Conservation (phyloP, 768 basidiomycete species). For the Suillus subluteus region DNA sequence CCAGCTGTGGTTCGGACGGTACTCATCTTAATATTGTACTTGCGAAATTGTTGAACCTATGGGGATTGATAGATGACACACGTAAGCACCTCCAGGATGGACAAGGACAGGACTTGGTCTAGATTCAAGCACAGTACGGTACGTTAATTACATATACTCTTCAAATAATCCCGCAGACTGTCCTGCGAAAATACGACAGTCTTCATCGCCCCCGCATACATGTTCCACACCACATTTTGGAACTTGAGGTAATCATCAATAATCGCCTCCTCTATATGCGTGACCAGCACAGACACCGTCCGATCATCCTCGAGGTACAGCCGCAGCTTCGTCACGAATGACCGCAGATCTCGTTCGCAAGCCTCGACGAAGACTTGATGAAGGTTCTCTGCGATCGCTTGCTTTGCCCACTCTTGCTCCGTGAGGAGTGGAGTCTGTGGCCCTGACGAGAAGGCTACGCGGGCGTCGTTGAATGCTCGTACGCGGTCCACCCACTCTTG, state of each 20-base stretch:
- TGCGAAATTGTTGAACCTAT: too few relatives aligned
- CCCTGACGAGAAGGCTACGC: constrained; percentile 16
- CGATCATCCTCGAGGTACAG: constrained; percentile 82
- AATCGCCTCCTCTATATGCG: constrained; percentile 75
- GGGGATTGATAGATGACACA: too few relatives aligned
- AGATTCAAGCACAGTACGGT: constrained; percentile 6
- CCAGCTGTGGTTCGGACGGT: too few relatives aligned
- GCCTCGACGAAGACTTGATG: constrained; percentile 59
- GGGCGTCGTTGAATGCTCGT: constrained; percentile 35
- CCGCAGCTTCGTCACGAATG: constrained; percentile 59
- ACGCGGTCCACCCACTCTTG: constrained; percentile 65
- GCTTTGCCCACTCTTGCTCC: constrained; percentile 54
- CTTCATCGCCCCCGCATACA: constrained; percentile 42
- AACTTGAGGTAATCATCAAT: constrained; percentile 77
- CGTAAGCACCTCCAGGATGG: too few relatives aligned
- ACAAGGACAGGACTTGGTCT: neutral
- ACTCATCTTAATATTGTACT: too few relatives aligned
- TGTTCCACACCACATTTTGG: constrained; percentile 60
- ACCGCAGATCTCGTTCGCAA: constrained; percentile 58
- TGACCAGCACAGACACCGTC: constrained; percentile 77
- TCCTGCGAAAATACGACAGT: constrained; percentile 38
- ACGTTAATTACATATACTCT: constrained; percentile 36
- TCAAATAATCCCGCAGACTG: constrained; percentile 44
- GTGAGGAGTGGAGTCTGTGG: constrained; percentile 31
- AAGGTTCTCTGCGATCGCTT: constrained; percentile 49